Evolutionary conservation across 2,329 filamentous ascomycete species (phyloP).

Genomic region (Fusarium keratoplasticum): DNA sequence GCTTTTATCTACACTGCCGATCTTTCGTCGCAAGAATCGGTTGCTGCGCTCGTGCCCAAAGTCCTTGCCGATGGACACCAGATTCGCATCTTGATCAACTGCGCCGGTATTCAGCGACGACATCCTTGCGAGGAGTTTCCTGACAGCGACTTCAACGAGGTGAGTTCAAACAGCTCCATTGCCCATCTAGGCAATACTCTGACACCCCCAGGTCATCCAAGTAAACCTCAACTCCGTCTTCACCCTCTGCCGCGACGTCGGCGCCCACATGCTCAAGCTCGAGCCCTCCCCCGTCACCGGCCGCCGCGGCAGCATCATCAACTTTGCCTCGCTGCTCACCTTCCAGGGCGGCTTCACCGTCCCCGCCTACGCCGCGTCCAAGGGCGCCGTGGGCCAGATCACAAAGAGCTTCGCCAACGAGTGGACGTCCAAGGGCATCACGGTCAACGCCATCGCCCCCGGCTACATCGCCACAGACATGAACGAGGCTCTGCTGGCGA

Average conservation of each 20-base stretch:
- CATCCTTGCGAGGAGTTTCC: conserved; percentile 83
- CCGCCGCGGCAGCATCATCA: conserved; percentile 80
- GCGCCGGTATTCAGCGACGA: conserved; percentile 85
- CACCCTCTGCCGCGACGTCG: conserved; percentile 79
- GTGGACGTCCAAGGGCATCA: conserved; percentile 83
- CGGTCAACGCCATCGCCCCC: conserved; percentile 88
- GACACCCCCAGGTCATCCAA: conserved; percentile 72
- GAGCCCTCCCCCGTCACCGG: conserved; percentile 59
- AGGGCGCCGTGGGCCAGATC: conserved; percentile 86
- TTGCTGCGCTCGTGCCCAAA: conserved; percentile 69
- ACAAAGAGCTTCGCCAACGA: conserved; percentile 90
- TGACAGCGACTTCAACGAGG: conserved; percentile 79
- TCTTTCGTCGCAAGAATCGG: conserved; percentile 69
- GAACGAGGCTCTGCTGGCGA: conserved; percentile 84
- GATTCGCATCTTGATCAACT: conserved; percentile 85
- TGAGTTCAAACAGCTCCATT: background rate
- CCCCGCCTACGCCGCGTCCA: conserved; percentile 87
- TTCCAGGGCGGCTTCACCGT: conserved; percentile 92
- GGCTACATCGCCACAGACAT: conserved; percentile 96
- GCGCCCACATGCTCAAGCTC: conserved; percentile 79
- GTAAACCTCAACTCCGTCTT: conserved; percentile 89
- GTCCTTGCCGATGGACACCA: conserved; percentile 72
- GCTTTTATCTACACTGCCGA: conserved; percentile 77
- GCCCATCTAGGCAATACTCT: background rate
- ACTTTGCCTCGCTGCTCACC: conserved; percentile 82